Conservation (phyloP, 768 basidiomycete species). For the Mycena floridula region DNA sequence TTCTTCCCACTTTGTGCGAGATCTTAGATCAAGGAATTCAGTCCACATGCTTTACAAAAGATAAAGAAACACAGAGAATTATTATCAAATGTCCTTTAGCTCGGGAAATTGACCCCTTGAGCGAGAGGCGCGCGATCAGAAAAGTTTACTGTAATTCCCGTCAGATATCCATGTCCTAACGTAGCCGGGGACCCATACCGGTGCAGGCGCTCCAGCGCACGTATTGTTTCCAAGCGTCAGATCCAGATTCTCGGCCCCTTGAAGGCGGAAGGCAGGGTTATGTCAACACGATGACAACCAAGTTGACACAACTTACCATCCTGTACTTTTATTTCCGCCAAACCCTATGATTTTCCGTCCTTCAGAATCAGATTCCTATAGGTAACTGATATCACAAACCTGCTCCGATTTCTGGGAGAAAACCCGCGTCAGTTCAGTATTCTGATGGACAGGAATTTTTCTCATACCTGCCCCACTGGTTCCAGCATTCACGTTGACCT, state of each 20-base stretch:
- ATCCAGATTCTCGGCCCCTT: constrained; percentile 96
- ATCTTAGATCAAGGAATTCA: no score
- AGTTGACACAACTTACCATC: constrained; percentile 51
- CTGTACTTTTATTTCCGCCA: constrained; percentile 73
- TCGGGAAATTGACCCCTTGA: constrained; percentile 79
- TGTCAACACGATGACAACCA: constrained; percentile 5
- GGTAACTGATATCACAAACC: constrained; percentile 9
- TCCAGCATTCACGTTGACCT: constrained; percentile 47
- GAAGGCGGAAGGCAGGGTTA: constrained; percentile 10
- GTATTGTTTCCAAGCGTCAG: constrained; percentile 98
- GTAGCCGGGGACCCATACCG: constrained; percentile 23
- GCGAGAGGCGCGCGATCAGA: constrained; percentile 85
- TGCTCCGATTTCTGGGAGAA: constrained; percentile 2
- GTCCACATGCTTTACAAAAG: no score
- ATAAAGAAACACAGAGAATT: background rate
- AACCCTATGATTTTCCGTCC: no score
- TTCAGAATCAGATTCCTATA: constrained; percentile 10
- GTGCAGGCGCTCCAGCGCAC: constrained; percentile 91
- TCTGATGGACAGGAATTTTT: no score
- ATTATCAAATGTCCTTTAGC: background rate
- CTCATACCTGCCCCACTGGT: constrained; percentile 24
- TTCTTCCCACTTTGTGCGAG: no score
- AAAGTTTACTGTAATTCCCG: constrained; percentile 62
- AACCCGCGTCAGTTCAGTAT: background rate
- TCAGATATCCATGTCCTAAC: constrained; percentile 2